phyloP scores from a whole-genome alignment of 2,329 filamentous ascomycete species.

The Pseudogymnoascus sp. region DNA sequence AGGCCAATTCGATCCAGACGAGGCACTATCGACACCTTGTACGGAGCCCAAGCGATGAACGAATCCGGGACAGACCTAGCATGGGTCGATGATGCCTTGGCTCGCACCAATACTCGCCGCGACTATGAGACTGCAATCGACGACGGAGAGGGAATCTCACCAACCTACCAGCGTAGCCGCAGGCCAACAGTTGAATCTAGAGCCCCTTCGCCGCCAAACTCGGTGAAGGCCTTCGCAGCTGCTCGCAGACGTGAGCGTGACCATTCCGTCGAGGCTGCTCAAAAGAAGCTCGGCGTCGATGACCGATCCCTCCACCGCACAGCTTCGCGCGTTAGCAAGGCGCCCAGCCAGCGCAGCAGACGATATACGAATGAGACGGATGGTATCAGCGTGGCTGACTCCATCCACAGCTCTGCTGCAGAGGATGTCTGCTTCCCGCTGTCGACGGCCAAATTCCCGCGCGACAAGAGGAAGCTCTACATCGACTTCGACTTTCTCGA shows the following conservation, averaged over 20 bases:
- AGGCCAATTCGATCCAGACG: slow-evolving; percentile 57
- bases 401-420: slow-evolving; percentile 63
- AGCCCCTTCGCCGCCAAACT: slow-evolving; percentile 85
- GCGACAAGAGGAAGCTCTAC: slow-evolving; percentile 72
- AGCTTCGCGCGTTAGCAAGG: slow-evolving; percentile 55
- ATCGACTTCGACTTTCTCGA: slow-evolving; percentile 93
- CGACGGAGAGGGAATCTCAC: slow-evolving; percentile 47
- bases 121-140: slow-evolving; percentile 53
- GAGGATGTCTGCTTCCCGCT: slow-evolving; percentile 83
- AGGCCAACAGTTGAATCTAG: slow-evolving; percentile 53
- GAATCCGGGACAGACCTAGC: slow-evolving; percentile 34
- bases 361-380: slow-evolving; percentile 58
- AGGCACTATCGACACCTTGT: slow-evolving; percentile 68
- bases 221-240: slow-evolving; percentile 93
- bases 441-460: slow-evolving; percentile 57
- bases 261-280: slow-evolving; percentile 41
- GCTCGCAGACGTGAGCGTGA: slow-evolving; percentile 79
- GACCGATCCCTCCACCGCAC: slow-evolving; percentile 61
- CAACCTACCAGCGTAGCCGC: slow-evolving; percentile 41
- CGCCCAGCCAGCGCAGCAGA: slow-evolving; percentile 46
- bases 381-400: slow-evolving; percentile 52
- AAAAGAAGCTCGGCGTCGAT: slow-evolving; percentile 33
- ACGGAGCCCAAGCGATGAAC: slow-evolving; percentile 40
- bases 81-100: slow-evolving; percentile 34
- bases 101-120: slow-evolving; percentile 62